Evolutionary conservation across 164 flowering plant species (phyloP).

Genomic region (Taxillus chinensis): DNA sequence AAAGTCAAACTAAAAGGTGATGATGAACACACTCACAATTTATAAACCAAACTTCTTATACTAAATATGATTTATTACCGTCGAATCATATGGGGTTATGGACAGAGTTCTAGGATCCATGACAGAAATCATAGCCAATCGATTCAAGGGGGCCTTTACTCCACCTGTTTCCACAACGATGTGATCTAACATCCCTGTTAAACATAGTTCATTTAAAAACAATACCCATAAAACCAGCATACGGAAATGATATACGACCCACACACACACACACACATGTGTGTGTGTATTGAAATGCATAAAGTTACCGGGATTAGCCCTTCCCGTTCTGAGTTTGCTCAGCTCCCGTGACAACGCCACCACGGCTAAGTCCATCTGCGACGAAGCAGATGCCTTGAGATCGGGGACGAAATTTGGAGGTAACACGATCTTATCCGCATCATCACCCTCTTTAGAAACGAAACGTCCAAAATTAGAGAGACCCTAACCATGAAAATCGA

Average conservation of each 20-base stretch:
- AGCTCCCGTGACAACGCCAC: constrained; percentile 75
- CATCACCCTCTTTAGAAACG: constrained; percentile 26
- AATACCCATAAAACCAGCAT: neutral
- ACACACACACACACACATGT: no score
- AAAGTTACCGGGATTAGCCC: constrained; percentile 69
- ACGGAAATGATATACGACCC: neutral
- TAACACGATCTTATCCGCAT: constrained; percentile 24
- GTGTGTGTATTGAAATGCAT: no score
- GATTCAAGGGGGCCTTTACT: constrained; percentile 56
- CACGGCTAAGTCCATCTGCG: constrained; percentile 82
- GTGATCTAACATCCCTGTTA: constrained; percentile 93
- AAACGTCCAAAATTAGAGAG: no score
- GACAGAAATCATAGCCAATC: constrained; percentile 74
- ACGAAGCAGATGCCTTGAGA: constrained; percentile 48
- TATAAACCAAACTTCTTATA: constrained; percentile 2
- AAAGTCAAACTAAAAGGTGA: no score
- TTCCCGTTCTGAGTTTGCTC: constrained; percentile 70
- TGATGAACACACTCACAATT: no score
- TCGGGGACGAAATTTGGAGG: constrained; percentile 46
- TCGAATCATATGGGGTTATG: constrained; percentile 79
- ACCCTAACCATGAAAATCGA: no score
- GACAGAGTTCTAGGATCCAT: constrained; percentile 76
- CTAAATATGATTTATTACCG: constrained; percentile 30
- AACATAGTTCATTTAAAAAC: constrained; percentile 1
- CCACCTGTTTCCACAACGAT: constrained; percentile 72